Base-by-base conservation (phyloP, 2,329 filamentous ascomycete genomes). In the Colletotrichum falcatum region DNA sequence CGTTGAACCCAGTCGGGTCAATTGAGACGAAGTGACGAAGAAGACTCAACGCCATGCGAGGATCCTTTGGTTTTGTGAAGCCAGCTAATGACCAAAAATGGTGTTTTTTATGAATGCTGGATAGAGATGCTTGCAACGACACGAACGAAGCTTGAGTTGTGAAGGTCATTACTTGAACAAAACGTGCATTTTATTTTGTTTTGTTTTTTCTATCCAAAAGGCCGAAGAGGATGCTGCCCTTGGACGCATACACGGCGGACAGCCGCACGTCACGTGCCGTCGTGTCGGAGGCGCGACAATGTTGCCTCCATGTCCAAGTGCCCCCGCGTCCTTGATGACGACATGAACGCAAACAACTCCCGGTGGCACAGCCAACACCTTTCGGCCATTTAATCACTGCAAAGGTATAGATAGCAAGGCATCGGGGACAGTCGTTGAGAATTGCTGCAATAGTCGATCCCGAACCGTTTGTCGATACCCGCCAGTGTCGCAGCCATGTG, bases 401-500 rank as follows among this genome's bases (percentile, higher is more conserved):
- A 8, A 20, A 16, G 23, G 12, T 3, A 20, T 23, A 20, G 28
- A 23, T 7, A 54, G 8, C 20, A 23, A n/a, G 14, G 6, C 20
- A 23, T 18, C 16, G 20, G 3, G 1, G 0, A 4, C 44, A 46
- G 9, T 12, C 20, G 23, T 23, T 8, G 7, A 14, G 33, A n/a
- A 30, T 7, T n/a, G 53, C 12, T 23, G 33, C 30, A 23, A 23
- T 20, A 23, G 1, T 23, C 53, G 30, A 23, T 16, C 33, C 20
- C 12, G 30, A 37, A 16, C 11, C n/a, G 18, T 23, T 23, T 35
- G 53, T 16, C 20, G 5, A 37, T 23, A 35, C 12, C 5, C 33
- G 9, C 9, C 18, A 35, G 33, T 28, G 16, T 18, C 7, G 9
- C 44, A 51, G 46, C 9, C 23, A 81, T 81, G 80, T 81, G 80